Evolutionary conservation across 768 basidiomycete genomes (phyloP).

Genomic region (Cystobasidium onofrii): DNA sequence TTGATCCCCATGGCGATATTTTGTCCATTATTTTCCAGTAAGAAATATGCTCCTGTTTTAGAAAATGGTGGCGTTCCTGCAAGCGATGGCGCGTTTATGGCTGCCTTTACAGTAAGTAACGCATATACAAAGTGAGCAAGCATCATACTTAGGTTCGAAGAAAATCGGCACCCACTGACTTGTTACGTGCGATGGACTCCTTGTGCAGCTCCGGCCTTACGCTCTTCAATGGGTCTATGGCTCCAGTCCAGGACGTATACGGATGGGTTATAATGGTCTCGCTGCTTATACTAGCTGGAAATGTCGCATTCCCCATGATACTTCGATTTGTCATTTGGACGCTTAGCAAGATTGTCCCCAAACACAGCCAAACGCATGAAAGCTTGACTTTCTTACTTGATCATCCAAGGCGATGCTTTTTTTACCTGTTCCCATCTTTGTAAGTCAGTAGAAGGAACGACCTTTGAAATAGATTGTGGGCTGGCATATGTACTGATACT

Average conservation of each 20-base stretch:
- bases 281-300: conserved; percentile 76
- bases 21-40: conserved; percentile 61
- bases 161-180: too few species aligned
- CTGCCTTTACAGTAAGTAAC: conserved; percentile 73
- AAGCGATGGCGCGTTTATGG: conserved; percentile 71
- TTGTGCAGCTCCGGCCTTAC: conserved; percentile 60
- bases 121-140: conserved; percentile 53
- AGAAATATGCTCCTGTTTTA: conserved; percentile 45
- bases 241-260: conserved; percentile 63
- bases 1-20: conserved; percentile 63
- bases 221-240: conserved; percentile 66
- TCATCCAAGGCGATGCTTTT: conserved; percentile 63
- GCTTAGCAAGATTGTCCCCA: conserved; percentile 57
- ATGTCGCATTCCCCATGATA: conserved; percentile 61
- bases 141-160: too few species aligned
- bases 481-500: too few species aligned
- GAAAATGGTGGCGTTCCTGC: conserved; percentile 1
- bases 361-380: conserved; percentile 58
- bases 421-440: conserved; percentile 35
- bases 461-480: too few species aligned
- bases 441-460: too few species aligned
- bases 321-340: conserved; percentile 76
- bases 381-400: conserved; percentile 85
- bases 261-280: conserved; percentile 55
- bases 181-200: too few species aligned